Conservation (phyloP, 805 yeast genomes). For the Lipomyces sp. region DNA sequence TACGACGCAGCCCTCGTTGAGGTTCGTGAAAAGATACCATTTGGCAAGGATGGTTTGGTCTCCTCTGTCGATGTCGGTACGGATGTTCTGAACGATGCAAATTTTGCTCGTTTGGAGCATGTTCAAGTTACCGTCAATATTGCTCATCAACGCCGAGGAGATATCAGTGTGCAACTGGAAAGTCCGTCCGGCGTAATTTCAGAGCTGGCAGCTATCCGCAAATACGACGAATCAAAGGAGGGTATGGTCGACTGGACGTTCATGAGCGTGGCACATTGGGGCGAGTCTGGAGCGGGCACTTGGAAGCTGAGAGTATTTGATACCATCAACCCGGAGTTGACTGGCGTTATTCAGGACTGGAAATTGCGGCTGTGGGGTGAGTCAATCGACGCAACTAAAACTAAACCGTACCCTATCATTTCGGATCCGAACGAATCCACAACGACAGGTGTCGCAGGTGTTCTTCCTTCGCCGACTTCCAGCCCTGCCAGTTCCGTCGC, state of each 20-base stretch:
- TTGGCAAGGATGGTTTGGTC: conserved; percentile 34
- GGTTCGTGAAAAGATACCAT: conserved; percentile 37
- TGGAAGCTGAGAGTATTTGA: conserved; percentile 69
- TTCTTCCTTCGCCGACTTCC: conserved; percentile 23
- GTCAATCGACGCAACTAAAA: conserved; percentile 59
- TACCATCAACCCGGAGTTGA: conserved; percentile 31
- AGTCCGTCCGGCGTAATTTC: conserved; percentile 78
- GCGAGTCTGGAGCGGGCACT: conserved; percentile 71
- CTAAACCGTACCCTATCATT: conserved; percentile 52
- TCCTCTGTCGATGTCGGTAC: conserved; percentile 47
- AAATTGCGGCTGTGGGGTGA: conserved; percentile 81
- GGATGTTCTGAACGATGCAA: conserved; percentile 51
- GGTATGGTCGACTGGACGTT: conserved; percentile 87
- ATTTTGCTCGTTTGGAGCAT: conserved; percentile 77
- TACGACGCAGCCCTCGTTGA: conserved; percentile 47
- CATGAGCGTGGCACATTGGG: conserved; percentile 99
- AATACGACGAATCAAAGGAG: conserved; percentile 49
- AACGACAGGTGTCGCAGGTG: conserved; percentile 20
- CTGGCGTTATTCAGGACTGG: conserved; percentile 58
- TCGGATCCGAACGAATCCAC: conserved; percentile 23
- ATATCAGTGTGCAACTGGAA: conserved; percentile 56
- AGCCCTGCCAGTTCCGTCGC: conserved; percentile 14
- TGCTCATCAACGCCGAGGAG: conserved; percentile 64
- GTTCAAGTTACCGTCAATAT: conserved; percentile 76
- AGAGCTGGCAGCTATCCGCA: conserved; percentile 66